A percentile compares a stretch with the other conserved stretches of the same genome.
Evolutionary conservation across 1,284 basidiomycete genomes (phyloP).

Genomic region (Sutorius eximius): DNA sequence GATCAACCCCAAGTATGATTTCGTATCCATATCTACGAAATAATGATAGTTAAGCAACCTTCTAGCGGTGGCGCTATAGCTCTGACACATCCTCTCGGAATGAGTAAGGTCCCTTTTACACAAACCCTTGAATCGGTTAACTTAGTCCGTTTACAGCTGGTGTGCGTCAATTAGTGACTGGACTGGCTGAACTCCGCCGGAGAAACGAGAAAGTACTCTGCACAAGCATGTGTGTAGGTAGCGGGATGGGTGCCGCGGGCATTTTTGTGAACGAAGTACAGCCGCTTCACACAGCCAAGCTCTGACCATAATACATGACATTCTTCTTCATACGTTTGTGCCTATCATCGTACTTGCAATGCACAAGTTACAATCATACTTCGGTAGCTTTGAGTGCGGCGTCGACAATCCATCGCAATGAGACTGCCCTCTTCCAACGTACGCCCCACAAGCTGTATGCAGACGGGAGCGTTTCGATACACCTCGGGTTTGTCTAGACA

Average conservation of each 20-base stretch:
- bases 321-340: neutral
- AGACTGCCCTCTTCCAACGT: slow-evolving; percentile 76
- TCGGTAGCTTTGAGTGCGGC: slow-evolving; percentile 31
- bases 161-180: slow-evolving; percentile 83
- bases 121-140: neutral
- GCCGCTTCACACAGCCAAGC: slow-evolving; percentile 21
- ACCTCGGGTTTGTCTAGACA: slow-evolving; percentile 55
- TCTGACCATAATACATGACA: slow-evolving; percentile 13
- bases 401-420: slow-evolving; percentile 60
- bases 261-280: slow-evolving; percentile 76
- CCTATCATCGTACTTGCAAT: neutral
- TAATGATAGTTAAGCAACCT: slow-evolving; percentile 1
- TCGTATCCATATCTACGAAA: neutral
- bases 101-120: slow-evolving; percentile 58
- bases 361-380: neutral
- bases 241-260: slow-evolving; percentile 85
- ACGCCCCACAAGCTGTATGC: slow-evolving; percentile 68
- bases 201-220: slow-evolving; percentile 66
- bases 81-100: slow-evolving; percentile 76
- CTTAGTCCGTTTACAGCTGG: slow-evolving; percentile 52
- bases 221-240: slow-evolving; percentile 89
- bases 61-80: slow-evolving; percentile 85
- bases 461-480: slow-evolving; percentile 61
- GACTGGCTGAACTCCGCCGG: slow-evolving; percentile 74
- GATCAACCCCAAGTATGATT: slow-evolving; percentile 79